A percentile compares a stretch with the other conserved stretches of the same genome.
Evolutionary conservation across 345 rosid genomes (phyloP).

Genomic region (Brassica nigra): DNA sequence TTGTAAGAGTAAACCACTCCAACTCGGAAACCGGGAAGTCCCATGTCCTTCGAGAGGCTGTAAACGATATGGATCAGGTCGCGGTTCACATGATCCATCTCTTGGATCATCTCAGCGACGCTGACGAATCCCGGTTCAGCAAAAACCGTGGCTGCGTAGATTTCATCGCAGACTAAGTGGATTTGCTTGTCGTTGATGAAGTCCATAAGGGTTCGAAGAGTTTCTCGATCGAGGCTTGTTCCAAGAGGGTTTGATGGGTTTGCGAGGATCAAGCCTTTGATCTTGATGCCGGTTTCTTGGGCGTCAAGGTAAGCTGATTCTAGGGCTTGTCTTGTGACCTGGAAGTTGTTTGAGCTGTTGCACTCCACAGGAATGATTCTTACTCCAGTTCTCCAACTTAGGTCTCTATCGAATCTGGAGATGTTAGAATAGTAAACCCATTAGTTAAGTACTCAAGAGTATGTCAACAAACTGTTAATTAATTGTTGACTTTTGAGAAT

Average conservation of each 20-base stretch:
- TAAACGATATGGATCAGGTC: conserved; percentile 53
- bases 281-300: conserved; percentile 42
- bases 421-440: conserved; percentile 3
- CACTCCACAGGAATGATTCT: conserved; percentile 54
- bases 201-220: conserved; percentile 12
- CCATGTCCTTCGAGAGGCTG: conserved; percentile 62
- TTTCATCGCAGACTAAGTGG: conserved; percentile 62
- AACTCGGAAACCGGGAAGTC: conserved; percentile 61
- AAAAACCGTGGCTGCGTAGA: conserved; percentile 56
- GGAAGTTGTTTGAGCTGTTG: conserved; percentile 55
- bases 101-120: conserved; percentile 51
- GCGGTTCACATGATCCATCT: conserved; percentile 37
- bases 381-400: conserved; percentile 62
- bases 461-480: conserved; percentile 26
- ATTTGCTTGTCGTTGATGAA: conserved; percentile 48
- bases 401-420: conserved; percentile 54
- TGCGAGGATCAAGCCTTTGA: conserved; percentile 35
- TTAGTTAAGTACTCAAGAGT: conserved; percentile 13
- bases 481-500: conserved; percentile 2
- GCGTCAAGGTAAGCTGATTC: conserved; percentile 41
- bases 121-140: conserved; percentile 47
- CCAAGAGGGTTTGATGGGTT: conserved; percentile 46
- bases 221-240: conserved; percentile 32
- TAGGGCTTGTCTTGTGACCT: conserved; percentile 51
- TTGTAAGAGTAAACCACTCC: conserved; percentile 59